These are phyloP conservation scores for Ascochyta rabiei DNA, from an alignment of 2,329 filamentous ascomycete genomes.

Conservation along the genomic window DNA sequence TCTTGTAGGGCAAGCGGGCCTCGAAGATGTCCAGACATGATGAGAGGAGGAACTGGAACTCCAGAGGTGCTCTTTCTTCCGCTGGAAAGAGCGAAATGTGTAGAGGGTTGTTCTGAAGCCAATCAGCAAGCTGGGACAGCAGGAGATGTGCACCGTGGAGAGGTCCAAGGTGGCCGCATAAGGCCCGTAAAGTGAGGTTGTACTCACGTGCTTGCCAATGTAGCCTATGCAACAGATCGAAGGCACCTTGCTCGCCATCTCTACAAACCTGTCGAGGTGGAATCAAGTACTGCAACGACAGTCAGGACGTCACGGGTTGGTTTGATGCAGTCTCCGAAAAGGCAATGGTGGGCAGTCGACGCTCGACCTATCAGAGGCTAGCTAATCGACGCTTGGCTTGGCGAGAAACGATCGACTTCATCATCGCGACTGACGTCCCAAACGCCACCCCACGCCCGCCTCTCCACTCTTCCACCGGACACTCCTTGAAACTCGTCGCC, in stretches of 20 bases:
- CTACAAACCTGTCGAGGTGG: background rate
- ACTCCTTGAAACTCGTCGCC: slow-evolving; percentile 44
- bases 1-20: slow-evolving; percentile 75
- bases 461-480: slow-evolving; percentile 46
- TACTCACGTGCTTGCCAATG: slow-evolving; percentile 85
- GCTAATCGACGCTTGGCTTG: slow-evolving; percentile 30
- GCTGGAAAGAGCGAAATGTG: slow-evolving; percentile 86
- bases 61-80: slow-evolving; percentile 77
- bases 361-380: slow-evolving; percentile 41
- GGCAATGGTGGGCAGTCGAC: slow-evolving; percentile 26
- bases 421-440: slow-evolving; percentile 34
- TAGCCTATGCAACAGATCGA: slow-evolving; percentile 92
- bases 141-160: no score
- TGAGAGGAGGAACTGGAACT: slow-evolving; percentile 90
- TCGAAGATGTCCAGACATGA: slow-evolving; percentile 94
- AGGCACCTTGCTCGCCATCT: slow-evolving; percentile 59
- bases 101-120: slow-evolving; percentile 86
- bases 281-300: background rate
- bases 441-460: slow-evolving; percentile 42
- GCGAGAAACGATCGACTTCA: slow-evolving; percentile 40
- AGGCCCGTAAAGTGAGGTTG: background rate
- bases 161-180: background rate
- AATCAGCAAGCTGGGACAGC: background rate
- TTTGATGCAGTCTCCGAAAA: slow-evolving; percentile 25
- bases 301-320: slow-evolving; percentile 16